Evolutionary conservation across 345 rosid genomes (phyloP), one percentile per base, ranked within the genome.

Genomic region (Acer saccharum): DNA sequence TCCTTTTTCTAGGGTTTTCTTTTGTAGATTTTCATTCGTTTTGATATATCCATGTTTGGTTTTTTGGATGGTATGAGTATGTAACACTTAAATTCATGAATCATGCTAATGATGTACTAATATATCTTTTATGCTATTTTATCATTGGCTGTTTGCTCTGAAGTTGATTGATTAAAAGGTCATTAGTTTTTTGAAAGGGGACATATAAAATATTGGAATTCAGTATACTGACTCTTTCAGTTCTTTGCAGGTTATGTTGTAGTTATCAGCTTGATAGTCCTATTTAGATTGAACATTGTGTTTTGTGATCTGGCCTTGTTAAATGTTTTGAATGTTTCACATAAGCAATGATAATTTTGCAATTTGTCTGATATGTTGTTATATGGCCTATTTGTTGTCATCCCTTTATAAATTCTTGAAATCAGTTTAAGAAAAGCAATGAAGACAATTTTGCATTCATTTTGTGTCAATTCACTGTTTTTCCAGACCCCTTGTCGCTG

Each of bases 401-500:
- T 76, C 23, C 25, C 18, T 25, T 62, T 72, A 29, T 57, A 27
- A 58, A 35, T 75, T 62, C 50, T 78, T 35, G 17, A 12, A 39
- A 29, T 64, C 20, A 61, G 55, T 21, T 61, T 61, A 16, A 27
- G 62, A 10, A 50, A 41, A 62, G 25, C 35, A 61, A 65, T 23
- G 14, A 10, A 55, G 29, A 65, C 2, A 12, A 29, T 17, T 68
- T 43, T 66, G 41, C 46, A 25, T 58, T 69, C 44, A 52, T 44
- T 20, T 55, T n/a, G 14, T 68, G 76, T 62, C 58, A 75, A 73
- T 80, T 83, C 78, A 58, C 62, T 84, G 27, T 72, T 76, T 46
- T 60, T 87, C 72, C 93, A 95, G 99, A 95, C 89, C 98, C 98
- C 2, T 68, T 93, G 75, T 95, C 99, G 0, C 92, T 95, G 78